A percentile compares a stretch with the other conserved stretches of the same genome.
phyloP scores from a whole-genome alignment of 495 filamentous ascomycete genomes.

The Aspergillus bertholletiae region DNA sequence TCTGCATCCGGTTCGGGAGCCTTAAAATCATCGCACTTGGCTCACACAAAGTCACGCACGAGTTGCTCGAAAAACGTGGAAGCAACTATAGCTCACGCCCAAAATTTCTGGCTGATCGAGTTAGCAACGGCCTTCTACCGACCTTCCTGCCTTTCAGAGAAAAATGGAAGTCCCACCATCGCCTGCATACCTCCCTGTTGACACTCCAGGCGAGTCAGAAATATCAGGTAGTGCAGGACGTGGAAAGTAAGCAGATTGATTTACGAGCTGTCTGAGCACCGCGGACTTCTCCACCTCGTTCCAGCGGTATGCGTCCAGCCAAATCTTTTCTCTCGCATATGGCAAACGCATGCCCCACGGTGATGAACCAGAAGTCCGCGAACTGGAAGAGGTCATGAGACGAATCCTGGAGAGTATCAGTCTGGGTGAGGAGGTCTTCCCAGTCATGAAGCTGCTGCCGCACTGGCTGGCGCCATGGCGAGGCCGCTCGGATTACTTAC shows the following conservation, averaged over 20 bases:
- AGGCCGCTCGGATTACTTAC: no score
- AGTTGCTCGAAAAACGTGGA: conserved; percentile 52
- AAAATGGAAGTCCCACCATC: conserved; percentile 36
- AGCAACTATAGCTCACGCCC: conserved; percentile 59
- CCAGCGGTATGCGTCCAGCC: conserved; percentile 57
- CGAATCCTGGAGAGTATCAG: conserved; percentile 14
- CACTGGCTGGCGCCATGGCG: no score
- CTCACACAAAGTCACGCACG: conserved; percentile 47
- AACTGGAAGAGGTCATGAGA: conserved; percentile 18
- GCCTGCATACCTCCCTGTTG: conserved; percentile 20
- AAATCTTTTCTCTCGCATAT: conserved; percentile 57
- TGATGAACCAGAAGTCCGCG: conserved; percentile 23
- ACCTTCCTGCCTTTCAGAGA: conserved; percentile 38
- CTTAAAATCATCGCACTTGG: conserved; percentile 55
- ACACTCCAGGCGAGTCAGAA: conserved; percentile 31
- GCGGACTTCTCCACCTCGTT: conserved; percentile 50
- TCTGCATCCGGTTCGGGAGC: conserved; percentile 51
- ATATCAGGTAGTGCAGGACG: conserved; percentile 33
- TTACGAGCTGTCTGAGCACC: conserved; percentile 9
- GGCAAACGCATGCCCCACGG: conserved; percentile 40
- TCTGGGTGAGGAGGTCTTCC: conserved; percentile 31
- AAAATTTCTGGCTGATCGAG: conserved; percentile 18
- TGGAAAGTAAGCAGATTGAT: conserved; percentile 21
- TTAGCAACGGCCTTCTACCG: conserved; percentile 22
- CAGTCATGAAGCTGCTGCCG: conserved; percentile 28